A percentile compares a stretch with the other conserved stretches of the same genome.
Conservation (phyloP, 2,329 filamentous ascomycete genomes). For the Fusarium liriodendri region DNA sequence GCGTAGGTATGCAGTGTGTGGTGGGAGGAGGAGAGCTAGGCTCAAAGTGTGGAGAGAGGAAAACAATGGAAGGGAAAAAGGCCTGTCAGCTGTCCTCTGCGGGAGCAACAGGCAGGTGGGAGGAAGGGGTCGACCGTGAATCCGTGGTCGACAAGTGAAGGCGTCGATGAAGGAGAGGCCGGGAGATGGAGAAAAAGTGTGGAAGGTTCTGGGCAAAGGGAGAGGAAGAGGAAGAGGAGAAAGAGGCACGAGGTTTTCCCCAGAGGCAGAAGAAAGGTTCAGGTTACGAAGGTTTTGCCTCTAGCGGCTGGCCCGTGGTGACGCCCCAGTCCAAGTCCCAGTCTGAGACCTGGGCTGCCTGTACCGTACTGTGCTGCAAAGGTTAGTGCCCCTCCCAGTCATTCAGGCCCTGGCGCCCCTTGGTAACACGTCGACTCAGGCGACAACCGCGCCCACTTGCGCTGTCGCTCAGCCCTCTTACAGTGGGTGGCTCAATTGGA, state of each 20-base stretch:
- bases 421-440: constrained; percentile 30
- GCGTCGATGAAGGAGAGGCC: constrained; percentile 45
- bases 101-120: constrained; percentile 47
- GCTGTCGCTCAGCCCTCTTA: constrained; percentile 34
- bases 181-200: constrained; percentile 42
- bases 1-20: constrained; percentile 33
- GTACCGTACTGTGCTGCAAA: not conserved
- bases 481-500: constrained; percentile 25
- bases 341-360: constrained; percentile 9
- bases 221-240: constrained; percentile 42
- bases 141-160: constrained; percentile 46
- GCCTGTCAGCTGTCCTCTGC: constrained; percentile 55
- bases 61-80: constrained; percentile 39
- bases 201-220: constrained; percentile 45
- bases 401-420: constrained; percentile 20
- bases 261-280: constrained; percentile 50
- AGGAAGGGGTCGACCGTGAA: constrained; percentile 47
- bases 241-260: constrained; percentile 52
- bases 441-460: constrained; percentile 1
- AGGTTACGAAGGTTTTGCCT: constrained; percentile 54
- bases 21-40: constrained; percentile 43
- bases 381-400: constrained; percentile 4
- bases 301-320: constrained; percentile 47
- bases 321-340: constrained; percentile 42
- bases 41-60: constrained; percentile 48